Evolutionary conservation across 1,139 yeast species (phyloP).

Genomic region (Saccharomycopsis hybrid): DNA sequence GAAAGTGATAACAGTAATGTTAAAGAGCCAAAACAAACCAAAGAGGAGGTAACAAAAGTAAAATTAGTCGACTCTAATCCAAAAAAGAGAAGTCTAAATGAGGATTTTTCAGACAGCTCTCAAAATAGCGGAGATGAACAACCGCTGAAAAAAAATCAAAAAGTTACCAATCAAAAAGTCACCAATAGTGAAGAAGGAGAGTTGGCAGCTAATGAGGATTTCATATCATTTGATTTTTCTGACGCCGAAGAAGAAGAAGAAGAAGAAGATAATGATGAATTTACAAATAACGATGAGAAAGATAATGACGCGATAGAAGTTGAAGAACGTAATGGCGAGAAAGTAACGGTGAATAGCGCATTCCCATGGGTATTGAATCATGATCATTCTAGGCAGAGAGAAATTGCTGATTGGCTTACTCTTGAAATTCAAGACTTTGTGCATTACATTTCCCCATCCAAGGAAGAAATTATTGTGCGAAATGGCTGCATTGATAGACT

Average conservation of each 20-base stretch:
- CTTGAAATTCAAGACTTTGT: slow-evolving; percentile 84
- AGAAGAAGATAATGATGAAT: slow-evolving; percentile 24
- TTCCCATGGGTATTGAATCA: slow-evolving; percentile 80
- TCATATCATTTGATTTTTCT: slow-evolving; percentile 54
- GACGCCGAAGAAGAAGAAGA: slow-evolving; percentile 33
- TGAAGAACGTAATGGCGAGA: too few relatives aligned
- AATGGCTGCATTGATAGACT: slow-evolving; percentile 60
- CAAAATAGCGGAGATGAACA: not conserved
- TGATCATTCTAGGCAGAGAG: slow-evolving; percentile 67
- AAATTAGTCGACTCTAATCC: not conserved
- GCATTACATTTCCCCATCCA: slow-evolving; percentile 80
- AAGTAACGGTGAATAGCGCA: slow-evolving; percentile 32
- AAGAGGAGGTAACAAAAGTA: not conserved
- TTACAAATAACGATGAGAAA: slow-evolving; percentile 22
- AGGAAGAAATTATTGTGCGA: slow-evolving; percentile 63
- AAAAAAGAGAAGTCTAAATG: not conserved
- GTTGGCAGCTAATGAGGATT: slow-evolving; percentile 47
- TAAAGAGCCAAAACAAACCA: not conserved
- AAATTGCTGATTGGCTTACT: slow-evolving; percentile 82
- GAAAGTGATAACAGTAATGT: not conserved
- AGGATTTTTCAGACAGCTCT: not conserved
- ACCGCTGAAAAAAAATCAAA: not conserved
- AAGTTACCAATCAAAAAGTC: not conserved
- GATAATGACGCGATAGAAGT: too few relatives aligned
- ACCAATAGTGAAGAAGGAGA: slow-evolving; percentile 24